Percentiles rank a stretch among this genome's conserved stretches.
Conservation (phyloP, 768 basidiomycete species). For the Trametes cingulata region DNA sequence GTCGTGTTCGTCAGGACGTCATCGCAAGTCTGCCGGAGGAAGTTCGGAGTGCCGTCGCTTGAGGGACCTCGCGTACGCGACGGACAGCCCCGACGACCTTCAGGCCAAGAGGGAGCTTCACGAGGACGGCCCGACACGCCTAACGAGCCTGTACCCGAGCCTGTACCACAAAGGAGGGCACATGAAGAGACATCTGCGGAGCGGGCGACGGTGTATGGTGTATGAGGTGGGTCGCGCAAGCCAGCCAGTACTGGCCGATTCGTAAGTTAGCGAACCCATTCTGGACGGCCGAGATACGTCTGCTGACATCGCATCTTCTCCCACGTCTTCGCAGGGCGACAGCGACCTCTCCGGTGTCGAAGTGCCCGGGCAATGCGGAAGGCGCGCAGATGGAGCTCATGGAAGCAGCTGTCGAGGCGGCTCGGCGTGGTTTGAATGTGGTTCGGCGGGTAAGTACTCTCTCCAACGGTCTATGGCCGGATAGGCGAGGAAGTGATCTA, state of each 20-base stretch:
- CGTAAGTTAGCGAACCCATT: constrained; percentile 66
- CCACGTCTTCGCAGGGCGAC: neutral
- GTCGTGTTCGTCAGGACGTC: constrained; percentile 80
- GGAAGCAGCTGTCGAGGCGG: constrained; percentile 86
- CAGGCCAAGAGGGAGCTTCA: constrained; percentile 44
- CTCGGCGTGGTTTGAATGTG: constrained; percentile 76
- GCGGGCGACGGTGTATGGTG: constrained; percentile 54
- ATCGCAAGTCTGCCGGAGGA: constrained; percentile 71
- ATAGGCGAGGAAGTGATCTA: constrained; percentile 93
- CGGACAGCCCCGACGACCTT: constrained; percentile 9
- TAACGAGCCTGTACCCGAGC: too few relatives aligned
- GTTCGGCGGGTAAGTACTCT: too few relatives aligned
- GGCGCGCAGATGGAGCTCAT: constrained; percentile 94
- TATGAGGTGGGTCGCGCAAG: constrained; percentile 92
- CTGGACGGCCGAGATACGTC: constrained; percentile 42
- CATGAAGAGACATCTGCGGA: constrained; percentile 41
- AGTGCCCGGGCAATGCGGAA: constrained; percentile 97
- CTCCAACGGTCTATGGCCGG: constrained; percentile 90
- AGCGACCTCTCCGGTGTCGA: constrained; percentile 38
- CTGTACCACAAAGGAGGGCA: constrained; percentile 56
- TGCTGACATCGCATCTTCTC: constrained; percentile 22
- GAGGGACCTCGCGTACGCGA: constrained; percentile 52
- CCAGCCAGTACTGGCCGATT: constrained; percentile 96
- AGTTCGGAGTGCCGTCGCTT: constrained; percentile 76
- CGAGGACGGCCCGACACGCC: constrained; percentile 65